Evolutionary conservation across 495 filamentous ascomycete species (phyloP).

Genomic region (Aspergillus wentii): DNA sequence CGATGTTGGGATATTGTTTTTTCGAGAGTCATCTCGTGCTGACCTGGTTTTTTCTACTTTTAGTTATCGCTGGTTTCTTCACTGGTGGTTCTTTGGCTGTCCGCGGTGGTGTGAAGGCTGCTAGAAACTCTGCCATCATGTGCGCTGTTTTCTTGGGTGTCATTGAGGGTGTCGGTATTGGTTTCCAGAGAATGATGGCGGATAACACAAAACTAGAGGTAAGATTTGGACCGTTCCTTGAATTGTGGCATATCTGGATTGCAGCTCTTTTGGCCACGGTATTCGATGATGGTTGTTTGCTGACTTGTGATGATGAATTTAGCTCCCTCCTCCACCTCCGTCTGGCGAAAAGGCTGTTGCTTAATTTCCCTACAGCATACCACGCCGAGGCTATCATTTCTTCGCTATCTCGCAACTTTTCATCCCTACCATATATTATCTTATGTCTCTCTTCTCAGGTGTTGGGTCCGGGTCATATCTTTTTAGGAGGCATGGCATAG

Average conservation of each 20-base stretch:
- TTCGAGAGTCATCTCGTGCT: no score
- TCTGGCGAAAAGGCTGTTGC: conserved; percentile 37
- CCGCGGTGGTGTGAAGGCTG: conserved; percentile 82
- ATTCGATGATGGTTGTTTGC: no score
- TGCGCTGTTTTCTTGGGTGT: conserved; percentile 91
- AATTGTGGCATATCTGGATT: no score
- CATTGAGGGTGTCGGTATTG: conserved; percentile 97
- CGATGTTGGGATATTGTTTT: no score
- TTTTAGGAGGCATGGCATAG: conserved; percentile 41
- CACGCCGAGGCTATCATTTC: conserved; percentile 10
- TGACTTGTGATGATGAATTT: conserved; percentile 1
- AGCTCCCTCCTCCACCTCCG: conserved; percentile 42
- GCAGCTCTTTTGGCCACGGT: no score
- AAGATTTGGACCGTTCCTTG: conserved; percentile 6
- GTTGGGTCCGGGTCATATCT: conserved; percentile 36
- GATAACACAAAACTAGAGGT: conserved; percentile 85
- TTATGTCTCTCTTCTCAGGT: conserved; percentile 43
- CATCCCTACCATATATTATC: conserved; percentile 28
- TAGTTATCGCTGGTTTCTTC: conserved; percentile 89
- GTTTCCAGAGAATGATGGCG: conserved; percentile 94
- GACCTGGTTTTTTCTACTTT: no score
- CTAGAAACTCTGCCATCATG: conserved; percentile 90
- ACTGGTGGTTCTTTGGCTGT: conserved; percentile 90
- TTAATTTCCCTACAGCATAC: conserved; percentile 23
- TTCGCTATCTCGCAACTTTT: conserved; percentile 13